Evolutionary conservation across 2,329 filamentous ascomycete species (phyloP).

Genomic region (Diaporthe vexans): DNA sequence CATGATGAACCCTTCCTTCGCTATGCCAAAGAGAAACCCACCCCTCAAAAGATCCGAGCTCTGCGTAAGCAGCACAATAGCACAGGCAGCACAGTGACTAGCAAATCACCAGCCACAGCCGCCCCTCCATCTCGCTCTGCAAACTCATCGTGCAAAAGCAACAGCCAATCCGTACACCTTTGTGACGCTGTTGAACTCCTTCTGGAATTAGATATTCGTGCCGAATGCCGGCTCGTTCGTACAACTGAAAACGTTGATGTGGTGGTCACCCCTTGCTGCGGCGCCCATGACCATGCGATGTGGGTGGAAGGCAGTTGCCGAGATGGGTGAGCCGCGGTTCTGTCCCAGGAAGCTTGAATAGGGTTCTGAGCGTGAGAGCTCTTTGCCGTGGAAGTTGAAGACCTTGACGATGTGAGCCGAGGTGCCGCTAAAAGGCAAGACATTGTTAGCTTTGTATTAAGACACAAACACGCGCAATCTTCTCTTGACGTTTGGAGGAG

Average conservation of each 20-base stretch:
- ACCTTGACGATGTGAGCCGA: conserved; percentile 90
- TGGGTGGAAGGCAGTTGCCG: conserved; percentile 93
- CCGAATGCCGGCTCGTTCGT: conserved; percentile 58
- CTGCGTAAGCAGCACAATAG: conserved; percentile 4
- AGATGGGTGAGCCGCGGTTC: conserved; percentile 84
- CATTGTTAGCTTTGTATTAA: conserved; percentile 44
- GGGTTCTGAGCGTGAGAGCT: conserved; percentile 87
- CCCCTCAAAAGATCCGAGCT: background rate
- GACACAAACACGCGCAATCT: background rate
- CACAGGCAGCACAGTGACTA: background rate
- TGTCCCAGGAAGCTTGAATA: conserved; percentile 91
- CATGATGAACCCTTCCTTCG: conserved; percentile 20
- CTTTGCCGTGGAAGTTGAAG: conserved; percentile 87
- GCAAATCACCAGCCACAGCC: background rate
- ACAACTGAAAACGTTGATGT: conserved; percentile 90
- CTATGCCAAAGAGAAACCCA: conserved; percentile 31
- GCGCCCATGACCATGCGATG: conserved; percentile 93
- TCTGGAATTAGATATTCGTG: conserved; percentile 28
- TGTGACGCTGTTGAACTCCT: background rate
- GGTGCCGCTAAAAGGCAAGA: conserved; percentile 75
- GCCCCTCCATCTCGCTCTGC: conserved; percentile 3
- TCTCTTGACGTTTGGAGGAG: background rate
- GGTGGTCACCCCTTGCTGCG: conserved; percentile 86
- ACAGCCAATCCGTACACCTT: conserved; percentile 1
- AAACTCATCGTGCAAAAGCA: conserved; percentile 19